Conservation (phyloP, 441 rosid genomes). For the Geranium incanum region DNA sequence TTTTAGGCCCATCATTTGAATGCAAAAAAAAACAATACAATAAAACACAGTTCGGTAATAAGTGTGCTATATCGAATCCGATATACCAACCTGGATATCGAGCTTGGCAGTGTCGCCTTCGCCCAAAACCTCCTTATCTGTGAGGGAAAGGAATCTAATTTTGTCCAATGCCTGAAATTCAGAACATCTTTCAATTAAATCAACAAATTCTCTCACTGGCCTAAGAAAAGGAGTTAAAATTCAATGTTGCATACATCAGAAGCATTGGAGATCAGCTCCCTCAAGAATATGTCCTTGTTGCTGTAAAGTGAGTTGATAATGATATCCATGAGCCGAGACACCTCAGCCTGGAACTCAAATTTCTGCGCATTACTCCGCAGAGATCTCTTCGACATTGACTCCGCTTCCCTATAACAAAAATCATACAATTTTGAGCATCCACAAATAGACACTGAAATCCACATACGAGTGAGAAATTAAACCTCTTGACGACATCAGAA, state of each 20-base stretch:
- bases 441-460: no score
- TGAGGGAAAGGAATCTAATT: constrained; percentile 82
- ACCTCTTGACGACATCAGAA: constrained; percentile 91
- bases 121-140: constrained; percentile 84
- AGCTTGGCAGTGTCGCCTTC: constrained; percentile 94
- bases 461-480: no score
- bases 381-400: constrained; percentile 77
- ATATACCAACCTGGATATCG: constrained; percentile 68
- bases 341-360: constrained; percentile 95
- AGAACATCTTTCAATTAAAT: background rate
- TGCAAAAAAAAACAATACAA: no score
- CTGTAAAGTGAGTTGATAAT: constrained; percentile 92
- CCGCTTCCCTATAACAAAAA: constrained; percentile 53
- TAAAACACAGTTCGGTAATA: no score
- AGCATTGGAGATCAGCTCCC: constrained; percentile 94
- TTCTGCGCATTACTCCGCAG: constrained; percentile 80
- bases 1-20: background rate
- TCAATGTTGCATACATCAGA: constrained; percentile 88
- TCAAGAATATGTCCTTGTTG: constrained; percentile 88
- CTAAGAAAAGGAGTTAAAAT: background rate
- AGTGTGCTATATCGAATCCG: background rate
- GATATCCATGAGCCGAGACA: constrained; percentile 92
- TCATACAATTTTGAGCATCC: no score
- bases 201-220: background rate
- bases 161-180: constrained; percentile 72